Evolutionary conservation across 2,329 filamentous ascomycete species (phyloP).

Genomic region (Neoarthrinium moseri): DNA sequence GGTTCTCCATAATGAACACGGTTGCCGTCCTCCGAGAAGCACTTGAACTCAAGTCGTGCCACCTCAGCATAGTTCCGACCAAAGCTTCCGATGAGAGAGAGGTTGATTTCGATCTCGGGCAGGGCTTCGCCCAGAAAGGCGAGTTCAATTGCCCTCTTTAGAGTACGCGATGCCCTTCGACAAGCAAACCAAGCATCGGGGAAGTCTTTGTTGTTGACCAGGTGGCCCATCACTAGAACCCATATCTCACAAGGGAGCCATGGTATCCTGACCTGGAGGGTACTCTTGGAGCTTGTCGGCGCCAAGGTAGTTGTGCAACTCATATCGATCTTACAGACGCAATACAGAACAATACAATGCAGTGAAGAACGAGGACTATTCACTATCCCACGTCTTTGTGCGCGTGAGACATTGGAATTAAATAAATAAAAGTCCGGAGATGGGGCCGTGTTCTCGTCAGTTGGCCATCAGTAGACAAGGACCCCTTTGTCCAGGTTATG

Average conservation of each 20-base stretch:
- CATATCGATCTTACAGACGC: no score
- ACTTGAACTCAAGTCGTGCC: slow-evolving; percentile 4
- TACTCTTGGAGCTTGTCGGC: no score
- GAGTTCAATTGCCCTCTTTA: slow-evolving; percentile 6
- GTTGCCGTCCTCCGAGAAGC: slow-evolving; percentile 6
- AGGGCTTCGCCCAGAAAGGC: slow-evolving; percentile 7
- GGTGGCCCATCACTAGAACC: slow-evolving; percentile 1
- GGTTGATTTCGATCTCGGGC: slow-evolving; percentile 2
- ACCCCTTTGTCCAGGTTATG: no score
- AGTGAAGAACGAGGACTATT: no score
- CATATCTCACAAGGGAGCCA: slow-evolving; percentile 10
- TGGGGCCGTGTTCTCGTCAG: no score
- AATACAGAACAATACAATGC: no score
- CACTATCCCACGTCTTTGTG: no score
- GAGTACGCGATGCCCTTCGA: neutral
- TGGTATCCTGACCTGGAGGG: no score
- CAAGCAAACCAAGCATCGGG: slow-evolving; percentile 7
- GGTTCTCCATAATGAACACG: slow-evolving; percentile 5
- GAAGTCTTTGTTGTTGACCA: slow-evolving; percentile 10
- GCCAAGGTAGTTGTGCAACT: no score
- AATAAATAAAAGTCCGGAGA: no score
- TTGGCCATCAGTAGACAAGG: no score
- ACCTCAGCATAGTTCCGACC: neutral
- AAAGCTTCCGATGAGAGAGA: slow-evolving; percentile 6
- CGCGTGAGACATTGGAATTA: no score